Percentiles rank a stretch among this genome's conserved stretches.
These are phyloP conservation scores for Colletotrichum paranaense DNA, from an alignment of 2,329 filamentous ascomycete species.

Conservation along the genomic window DNA sequence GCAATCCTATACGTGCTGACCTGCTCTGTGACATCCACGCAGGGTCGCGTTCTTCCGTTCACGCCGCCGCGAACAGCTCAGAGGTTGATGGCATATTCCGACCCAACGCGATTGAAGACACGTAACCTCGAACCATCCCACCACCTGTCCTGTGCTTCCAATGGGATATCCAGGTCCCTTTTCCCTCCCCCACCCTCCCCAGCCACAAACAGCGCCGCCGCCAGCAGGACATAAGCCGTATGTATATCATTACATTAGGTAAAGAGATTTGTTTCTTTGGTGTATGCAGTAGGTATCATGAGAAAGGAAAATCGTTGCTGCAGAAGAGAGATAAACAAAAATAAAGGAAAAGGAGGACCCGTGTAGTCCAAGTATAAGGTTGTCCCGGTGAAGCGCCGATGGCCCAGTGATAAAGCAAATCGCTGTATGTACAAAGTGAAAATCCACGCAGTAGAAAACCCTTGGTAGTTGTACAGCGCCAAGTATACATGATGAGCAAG, in stretches of 20 bases:
- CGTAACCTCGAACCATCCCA: background rate
- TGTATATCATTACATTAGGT: constrained; percentile 37
- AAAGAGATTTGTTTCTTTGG: constrained; percentile 19
- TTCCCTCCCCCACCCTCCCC: background rate
- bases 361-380: background rate
- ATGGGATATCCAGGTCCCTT: constrained; percentile 10
- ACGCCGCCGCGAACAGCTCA: background rate
- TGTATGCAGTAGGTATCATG: constrained; percentile 32
- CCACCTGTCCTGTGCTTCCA: background rate
- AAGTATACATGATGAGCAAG: background rate
- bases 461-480: constrained; percentile 23
- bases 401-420: constrained; percentile 8
- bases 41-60: background rate
- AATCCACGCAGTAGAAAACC: background rate
- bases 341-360: background rate
- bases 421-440: constrained; percentile 18
- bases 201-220: constrained; percentile 33
- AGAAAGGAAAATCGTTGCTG: constrained; percentile 15
- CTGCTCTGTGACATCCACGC: background rate
- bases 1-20: background rate
- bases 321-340: background rate
- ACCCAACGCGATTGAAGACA: background rate
- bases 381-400: constrained; percentile 7
- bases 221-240: constrained; percentile 29
- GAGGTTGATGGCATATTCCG: background rate